Evolutionary conservation across 1,284 basidiomycete genomes (phyloP), one percentile per base, ranked within the genome.

Genomic region (Ustilago trichophora): DNA sequence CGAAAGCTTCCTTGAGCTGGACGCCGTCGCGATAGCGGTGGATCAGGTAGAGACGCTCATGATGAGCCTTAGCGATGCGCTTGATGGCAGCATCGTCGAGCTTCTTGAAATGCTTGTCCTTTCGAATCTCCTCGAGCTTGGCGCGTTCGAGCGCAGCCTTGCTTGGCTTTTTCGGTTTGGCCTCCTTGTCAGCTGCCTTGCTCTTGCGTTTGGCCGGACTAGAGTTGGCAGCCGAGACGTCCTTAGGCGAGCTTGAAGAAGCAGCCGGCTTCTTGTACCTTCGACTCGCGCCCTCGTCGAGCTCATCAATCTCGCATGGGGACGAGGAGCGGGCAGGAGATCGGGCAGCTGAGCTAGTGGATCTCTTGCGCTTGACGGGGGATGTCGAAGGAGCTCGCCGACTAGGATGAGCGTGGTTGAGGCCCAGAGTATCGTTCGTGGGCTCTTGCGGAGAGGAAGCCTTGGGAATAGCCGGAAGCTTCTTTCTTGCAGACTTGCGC

Each of bases 41-140:
- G 36, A 69, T 56, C 10, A 64, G 41, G 33, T 59, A 69, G 33
- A 69, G 42, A 4, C 66, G 47, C 19, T 69, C 55, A 24, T 44
- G 31, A 26, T 47, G 48, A 0, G 47, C 60, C 19, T 53, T 55
- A 24, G 48, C 51, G 16, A 69, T 64, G 24, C 66, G 59, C 34
- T 56, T 59, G 48, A 60, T 54, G 22, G 27, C 22, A 15, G 27
- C 53, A 7, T 54, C 46, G 19, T 40, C 50, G 19, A 68, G 65
- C 33, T 53, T 46, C n/a, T 34, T 33, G 24, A 69, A 63, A 26
- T 68, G 46, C 5, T 42, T 4, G 31, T 69, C 66, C 16, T 36
- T 47, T 16, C 37, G 46, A 8, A 69, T 22, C 40, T 69, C 59
- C 2, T 53, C 59, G 15, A 50, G 41, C 42, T 64, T 69, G 29